Percentiles rank a stretch among this genome's conserved stretches.
These are phyloP conservation scores for Hsuehochloa calcarea DNA, from an alignment of 176 grass and related monocot genomes.

Conservation along the genomic window DNA sequence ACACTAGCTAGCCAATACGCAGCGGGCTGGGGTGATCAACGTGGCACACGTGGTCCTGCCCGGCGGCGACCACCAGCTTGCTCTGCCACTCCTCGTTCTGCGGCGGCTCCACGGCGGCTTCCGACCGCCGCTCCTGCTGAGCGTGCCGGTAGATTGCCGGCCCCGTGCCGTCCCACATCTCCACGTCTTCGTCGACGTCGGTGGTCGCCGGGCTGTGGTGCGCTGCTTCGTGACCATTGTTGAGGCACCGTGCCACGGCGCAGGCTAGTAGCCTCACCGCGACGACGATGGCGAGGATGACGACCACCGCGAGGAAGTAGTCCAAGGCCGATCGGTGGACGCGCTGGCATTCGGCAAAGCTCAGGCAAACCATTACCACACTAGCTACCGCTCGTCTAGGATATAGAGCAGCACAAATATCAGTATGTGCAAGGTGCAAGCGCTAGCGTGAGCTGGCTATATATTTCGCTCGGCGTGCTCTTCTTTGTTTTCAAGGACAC, in stretches of 20 bases:
- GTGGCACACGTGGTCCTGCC: neutral
- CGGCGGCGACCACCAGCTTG: neutral
- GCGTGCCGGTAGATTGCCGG: slow-evolving; percentile 15
- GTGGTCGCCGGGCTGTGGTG: slow-evolving; percentile 34
- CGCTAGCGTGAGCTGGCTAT: neutral
- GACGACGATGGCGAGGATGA: slow-evolving; percentile 20
- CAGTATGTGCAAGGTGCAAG: neutral
- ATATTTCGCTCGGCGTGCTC: too few relatives aligned
- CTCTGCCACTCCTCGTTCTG: neutral
- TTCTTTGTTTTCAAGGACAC: too few relatives aligned
- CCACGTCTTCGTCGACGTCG: slow-evolving; percentile 37
- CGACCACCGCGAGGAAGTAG: slow-evolving; percentile 43
- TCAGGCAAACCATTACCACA: slow-evolving; percentile 38
- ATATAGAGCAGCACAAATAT: neutral
- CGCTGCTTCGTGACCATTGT: neutral
- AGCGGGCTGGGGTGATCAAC: neutral
- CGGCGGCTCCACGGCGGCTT: neutral
- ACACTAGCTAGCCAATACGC: neutral
- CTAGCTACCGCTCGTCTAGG: too few relatives aligned
- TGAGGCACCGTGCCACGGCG: slow-evolving; percentile 33
- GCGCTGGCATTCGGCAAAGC: slow-evolving; percentile 26
- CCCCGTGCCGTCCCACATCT: slow-evolving; percentile 22
- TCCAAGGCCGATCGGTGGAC: slow-evolving; percentile 33
- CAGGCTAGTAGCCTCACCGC: slow-evolving; percentile 36
- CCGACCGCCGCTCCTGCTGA: neutral